A percentile compares a stretch with the other conserved stretches of the same genome.
phyloP scores from a whole-genome alignment of 768 basidiomycete species.

The Termitomyces sp. region DNA sequence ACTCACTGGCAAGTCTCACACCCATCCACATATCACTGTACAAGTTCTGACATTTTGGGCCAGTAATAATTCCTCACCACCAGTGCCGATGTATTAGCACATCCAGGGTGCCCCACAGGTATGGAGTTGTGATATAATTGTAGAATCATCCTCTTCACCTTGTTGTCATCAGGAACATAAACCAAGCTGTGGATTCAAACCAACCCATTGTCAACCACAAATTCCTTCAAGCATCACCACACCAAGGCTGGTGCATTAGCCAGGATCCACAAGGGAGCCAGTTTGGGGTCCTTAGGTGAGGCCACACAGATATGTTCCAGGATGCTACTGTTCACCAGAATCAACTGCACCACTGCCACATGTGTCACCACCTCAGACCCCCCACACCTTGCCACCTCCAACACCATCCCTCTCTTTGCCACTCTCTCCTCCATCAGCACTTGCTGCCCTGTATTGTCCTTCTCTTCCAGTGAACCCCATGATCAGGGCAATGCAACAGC shows the following conservation, averaged over 20 bases:
- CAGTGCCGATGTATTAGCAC: constrained; percentile 4
- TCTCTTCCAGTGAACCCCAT: not conserved
- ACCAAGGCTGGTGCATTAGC: not conserved
- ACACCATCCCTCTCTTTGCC: not conserved
- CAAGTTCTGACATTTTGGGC: constrained; percentile 17
- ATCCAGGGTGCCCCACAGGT: not conserved
- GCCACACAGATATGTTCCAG: not conserved
- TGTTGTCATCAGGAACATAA: too few relatives aligned
- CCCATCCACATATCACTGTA: constrained; percentile 14
- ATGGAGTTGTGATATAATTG: constrained; percentile 23
- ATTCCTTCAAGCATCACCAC: not conserved
- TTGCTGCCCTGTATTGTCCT: not conserved
- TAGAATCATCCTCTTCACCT: constrained; percentile 9
- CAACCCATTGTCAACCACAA: not conserved
- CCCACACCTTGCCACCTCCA: not conserved
- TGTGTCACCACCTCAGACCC: too few relatives aligned
- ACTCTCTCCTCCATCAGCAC: not conserved
- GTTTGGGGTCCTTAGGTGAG: not conserved
- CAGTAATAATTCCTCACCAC: constrained; percentile 18
- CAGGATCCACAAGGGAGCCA: not conserved
- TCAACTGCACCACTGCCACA: not conserved
- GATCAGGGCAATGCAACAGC: not conserved
- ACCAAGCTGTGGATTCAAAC: too few relatives aligned
- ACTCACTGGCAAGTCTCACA: not conserved
- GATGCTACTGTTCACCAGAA: not conserved